These are phyloP conservation scores for Phytophthora podocarpi DNA, from an alignment of 352 stramenopile species.

Conservation along the genomic window DNA sequence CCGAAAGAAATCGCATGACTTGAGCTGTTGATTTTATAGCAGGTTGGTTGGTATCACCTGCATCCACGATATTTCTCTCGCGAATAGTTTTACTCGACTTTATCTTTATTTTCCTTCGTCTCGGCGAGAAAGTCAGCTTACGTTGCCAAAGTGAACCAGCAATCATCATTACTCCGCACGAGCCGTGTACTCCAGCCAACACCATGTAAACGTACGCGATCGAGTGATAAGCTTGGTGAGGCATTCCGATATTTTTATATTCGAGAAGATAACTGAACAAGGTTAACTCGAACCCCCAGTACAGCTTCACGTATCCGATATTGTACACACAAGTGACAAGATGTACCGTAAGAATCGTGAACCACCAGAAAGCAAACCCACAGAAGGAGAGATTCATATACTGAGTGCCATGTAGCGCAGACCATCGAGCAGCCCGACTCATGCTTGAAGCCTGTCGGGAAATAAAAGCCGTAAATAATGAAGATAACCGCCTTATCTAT, in stretches of 20 bases:
- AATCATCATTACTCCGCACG: constrained; percentile 18
- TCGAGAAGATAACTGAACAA: constrained; percentile 11
- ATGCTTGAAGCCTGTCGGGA: not conserved
- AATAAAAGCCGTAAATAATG: not conserved
- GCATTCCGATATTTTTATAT: constrained; percentile 25
- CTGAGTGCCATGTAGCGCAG: not conserved
- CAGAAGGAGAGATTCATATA: constrained; percentile 9
- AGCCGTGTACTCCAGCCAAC: constrained; percentile 22
- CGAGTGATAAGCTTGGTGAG: constrained; percentile 3
- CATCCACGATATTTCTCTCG: not conserved
- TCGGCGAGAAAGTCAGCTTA: constrained; percentile 1
- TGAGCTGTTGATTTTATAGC: not conserved
- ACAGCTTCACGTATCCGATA: constrained; percentile 17
- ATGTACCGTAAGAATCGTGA: constrained; percentile 18
- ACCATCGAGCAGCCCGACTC: not conserved
- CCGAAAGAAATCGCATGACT: not conserved
- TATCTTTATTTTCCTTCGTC: not conserved
- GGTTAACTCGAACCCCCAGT: constrained; percentile 24
- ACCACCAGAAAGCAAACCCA: constrained; percentile 28
- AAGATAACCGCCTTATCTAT: constrained; percentile 1
- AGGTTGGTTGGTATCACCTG: not conserved
- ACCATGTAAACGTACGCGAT: constrained; percentile 27
- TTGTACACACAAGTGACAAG: constrained; percentile 19
- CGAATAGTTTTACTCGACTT: not conserved
- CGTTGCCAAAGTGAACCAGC: constrained; percentile 8